Evolutionary conservation across 1,284 basidiomycete genomes (phyloP).

Genomic region (Sutorius eximius): DNA sequence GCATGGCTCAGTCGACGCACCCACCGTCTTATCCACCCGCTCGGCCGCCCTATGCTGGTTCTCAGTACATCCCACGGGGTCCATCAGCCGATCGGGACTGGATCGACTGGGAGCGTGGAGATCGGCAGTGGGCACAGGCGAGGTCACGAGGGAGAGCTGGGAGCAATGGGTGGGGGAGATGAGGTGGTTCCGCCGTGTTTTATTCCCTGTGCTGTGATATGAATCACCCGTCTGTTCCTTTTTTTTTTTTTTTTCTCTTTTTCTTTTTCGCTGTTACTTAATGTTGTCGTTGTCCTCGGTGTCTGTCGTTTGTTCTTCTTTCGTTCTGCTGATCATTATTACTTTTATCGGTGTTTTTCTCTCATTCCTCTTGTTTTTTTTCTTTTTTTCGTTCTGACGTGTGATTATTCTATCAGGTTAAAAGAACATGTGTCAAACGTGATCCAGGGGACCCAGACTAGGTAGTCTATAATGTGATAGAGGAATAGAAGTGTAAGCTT

Average conservation of each 20-base stretch:
- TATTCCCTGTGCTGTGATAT: constrained; percentile 14
- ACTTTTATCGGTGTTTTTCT: constrained; percentile 20
- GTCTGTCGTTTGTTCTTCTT: not conserved
- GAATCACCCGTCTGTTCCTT: constrained; percentile 5
- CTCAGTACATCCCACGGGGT: constrained; percentile 38
- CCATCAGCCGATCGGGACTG: constrained; percentile 47
- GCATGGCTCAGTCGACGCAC: constrained; percentile 26
- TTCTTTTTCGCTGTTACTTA: not conserved
- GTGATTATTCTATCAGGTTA: constrained; percentile 17
- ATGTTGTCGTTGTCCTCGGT: not conserved
- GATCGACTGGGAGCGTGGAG: constrained; percentile 41
- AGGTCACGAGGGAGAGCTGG: constrained; percentile 33
- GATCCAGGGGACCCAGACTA: constrained; percentile 1
- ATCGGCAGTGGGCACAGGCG: constrained; percentile 29
- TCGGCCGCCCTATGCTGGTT: constrained; percentile 26
- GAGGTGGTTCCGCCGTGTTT: not conserved
- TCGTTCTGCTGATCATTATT: constrained; percentile 34
- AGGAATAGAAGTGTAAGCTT: constrained; percentile 13
- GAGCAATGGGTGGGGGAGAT: constrained; percentile 36
- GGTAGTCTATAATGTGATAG: constrained; percentile 7
- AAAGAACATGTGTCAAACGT: constrained; percentile 8
- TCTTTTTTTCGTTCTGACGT: constrained; percentile 1
- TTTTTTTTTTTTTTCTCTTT: not conserved
- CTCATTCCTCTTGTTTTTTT: not conserved
- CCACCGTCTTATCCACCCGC: constrained; percentile 23